Percentiles rank a stretch among this genome's conserved stretches.
Conservation (phyloP, 2,329 filamentous ascomycete genomes). For the Cercospora citrullina region DNA sequence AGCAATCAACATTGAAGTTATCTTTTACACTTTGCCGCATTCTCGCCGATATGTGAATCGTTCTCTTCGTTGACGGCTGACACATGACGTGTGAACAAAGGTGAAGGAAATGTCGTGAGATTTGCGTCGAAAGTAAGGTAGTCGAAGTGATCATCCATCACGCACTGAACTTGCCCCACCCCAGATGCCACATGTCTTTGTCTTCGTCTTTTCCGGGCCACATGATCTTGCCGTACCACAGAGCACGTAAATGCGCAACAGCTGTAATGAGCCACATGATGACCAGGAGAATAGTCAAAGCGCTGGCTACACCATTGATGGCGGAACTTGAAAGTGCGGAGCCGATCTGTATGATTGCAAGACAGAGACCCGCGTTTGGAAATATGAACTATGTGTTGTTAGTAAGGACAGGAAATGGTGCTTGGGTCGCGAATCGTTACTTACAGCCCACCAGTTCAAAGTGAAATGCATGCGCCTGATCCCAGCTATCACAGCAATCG, state of each 20-base stretch:
- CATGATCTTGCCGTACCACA: conserved; percentile 55
- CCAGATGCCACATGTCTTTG: conserved; percentile 39
- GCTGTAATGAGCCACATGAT: conserved; percentile 58
- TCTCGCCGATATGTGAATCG: background rate
- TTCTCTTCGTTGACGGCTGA: background rate
- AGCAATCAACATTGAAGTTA: background rate
- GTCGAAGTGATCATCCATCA: background rate
- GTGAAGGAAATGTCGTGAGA: background rate
- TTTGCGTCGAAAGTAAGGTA: background rate
- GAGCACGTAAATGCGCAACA: conserved; percentile 51
- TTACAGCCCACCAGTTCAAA: conserved; percentile 58
- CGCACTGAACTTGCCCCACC: conserved; percentile 22
- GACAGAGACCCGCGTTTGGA: conserved; percentile 63
- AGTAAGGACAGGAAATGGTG: background rate
- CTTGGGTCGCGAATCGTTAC: background rate
- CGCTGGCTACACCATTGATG: conserved; percentile 56
- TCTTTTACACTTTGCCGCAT: background rate
- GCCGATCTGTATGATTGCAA: conserved; percentile 60
- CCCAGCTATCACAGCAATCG: conserved; percentile 42
- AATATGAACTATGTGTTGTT: conserved; percentile 54
- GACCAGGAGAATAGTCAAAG: conserved; percentile 58
- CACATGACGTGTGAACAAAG: too few relatives aligned
- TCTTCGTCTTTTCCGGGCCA: conserved; percentile 64
- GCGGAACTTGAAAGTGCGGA: conserved; percentile 54
- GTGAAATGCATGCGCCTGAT: conserved; percentile 49